Evolutionary conservation across 768 basidiomycete species (phyloP), one percentile per base, ranked within the genome.

Genomic region (Kwoniella newhampshirensis): DNA sequence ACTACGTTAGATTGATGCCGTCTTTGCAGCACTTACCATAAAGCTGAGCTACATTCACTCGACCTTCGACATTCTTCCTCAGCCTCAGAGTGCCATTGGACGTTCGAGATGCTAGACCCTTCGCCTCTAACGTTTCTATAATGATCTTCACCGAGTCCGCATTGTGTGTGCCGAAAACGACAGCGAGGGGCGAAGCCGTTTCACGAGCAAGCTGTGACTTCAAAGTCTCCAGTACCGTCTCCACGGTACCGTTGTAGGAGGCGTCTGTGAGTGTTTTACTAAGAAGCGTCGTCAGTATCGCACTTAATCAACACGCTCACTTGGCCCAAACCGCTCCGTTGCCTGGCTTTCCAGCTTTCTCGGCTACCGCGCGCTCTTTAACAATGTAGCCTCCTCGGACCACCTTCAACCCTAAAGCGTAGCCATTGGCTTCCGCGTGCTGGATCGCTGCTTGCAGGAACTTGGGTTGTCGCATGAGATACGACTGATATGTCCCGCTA

Each of bases 351-450:
- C 61, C 61, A n/a, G 57, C 51, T 25, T 39, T 25, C 23, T 52
- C 39, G 51, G 61, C 61, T 25, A 37, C 44, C 17, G 50, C 48
- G 9, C 47, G 44, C 66, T 93, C 91, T 54, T 86, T 82, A 0
- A 83, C 80, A 67, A 91, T 88, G 73, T 94, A 94, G 4, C 91
- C 91, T 0, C 91, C 91, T 9, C 91, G 85, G 28, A 93, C 91
- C 46, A 94, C 86, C 73, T 93, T 94, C 51, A 89, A 84, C 5
- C 91, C 91, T 0, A 93, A 80, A 0, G 86, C 79, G 69, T 87
- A 93, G 36, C 82, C 79, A 59, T 85, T 79, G 46, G 67, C 73
- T 55, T 81, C 79, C 2, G 91, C 87, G 45, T 87, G 85, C 11
- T 76, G 76, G 42, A 91, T 78, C 42, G 83, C 81, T 18, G 83